Evolutionary conservation across 1,139 yeast species (phyloP), one percentile per base, ranked within the genome.

Genomic region (Arxiozyma bovina): DNA sequence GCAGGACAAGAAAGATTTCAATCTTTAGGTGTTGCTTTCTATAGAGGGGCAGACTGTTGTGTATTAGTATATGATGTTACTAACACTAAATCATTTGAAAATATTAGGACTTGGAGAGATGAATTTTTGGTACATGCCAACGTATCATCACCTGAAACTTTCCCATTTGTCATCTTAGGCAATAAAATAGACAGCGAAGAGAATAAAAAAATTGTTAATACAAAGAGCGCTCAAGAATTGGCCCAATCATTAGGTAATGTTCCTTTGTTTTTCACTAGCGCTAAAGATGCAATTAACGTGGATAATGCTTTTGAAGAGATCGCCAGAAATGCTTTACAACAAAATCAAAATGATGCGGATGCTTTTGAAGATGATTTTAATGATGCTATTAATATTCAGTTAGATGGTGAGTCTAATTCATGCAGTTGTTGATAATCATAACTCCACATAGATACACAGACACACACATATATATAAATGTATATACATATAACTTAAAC

Each of bases 1-100:
- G 99, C 99, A 2, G 99, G 99, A 38, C 99, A 93, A 75, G 99
- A 93, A 73, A 77, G 99, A 62, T 93, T 93, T 76, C 99, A 93
- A 73, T 85, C 95, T 57, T 77, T 93, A 60, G 99, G 99, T 20
- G 98, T 93, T 49, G 99, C 99, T 1, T 93, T 93, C 70, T 93
- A 93, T 72, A 78, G 99, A 63, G 99, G 99, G 42, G 97, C 99
- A 0, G 99, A 93, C 71, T 93, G 99, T 72, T 93, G 99, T 73
- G 98, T 93, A 11, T 78, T 93, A 58, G 96, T 94, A 63, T 91
- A 86, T 70, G 98, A 91, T 68, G 97, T 93, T 51, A 90, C 96
- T 58, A 91, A 91, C 72, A 85, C 88, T 60, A 90, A 90, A 72
- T 87, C 96, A 7, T 87, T 93, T 70, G 96, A 91, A 68, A 86